phyloP scores from a whole-genome alignment of 2,329 filamentous ascomycete species.

The Tolypocladium album region DNA sequence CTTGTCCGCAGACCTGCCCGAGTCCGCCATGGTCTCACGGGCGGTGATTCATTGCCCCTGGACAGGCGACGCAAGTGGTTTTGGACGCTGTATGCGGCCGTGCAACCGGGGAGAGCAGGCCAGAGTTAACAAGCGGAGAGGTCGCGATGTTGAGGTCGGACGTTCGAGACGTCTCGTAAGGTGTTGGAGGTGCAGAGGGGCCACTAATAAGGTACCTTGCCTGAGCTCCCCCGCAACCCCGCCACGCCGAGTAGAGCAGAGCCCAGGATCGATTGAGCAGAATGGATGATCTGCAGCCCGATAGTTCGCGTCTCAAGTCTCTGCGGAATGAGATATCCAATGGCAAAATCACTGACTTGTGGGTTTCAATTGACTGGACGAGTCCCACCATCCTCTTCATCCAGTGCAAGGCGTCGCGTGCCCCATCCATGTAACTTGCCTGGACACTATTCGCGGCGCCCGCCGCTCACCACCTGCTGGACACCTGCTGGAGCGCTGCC shows the following conservation, averaged over 20 bases:
- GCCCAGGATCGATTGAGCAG: background rate
- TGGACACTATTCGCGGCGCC: background rate
- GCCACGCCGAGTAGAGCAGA: background rate
- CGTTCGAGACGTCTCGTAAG: background rate
- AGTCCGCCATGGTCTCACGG: constrained; percentile 32
- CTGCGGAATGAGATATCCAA: background rate
- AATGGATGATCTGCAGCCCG: background rate
- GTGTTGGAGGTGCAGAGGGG: background rate
- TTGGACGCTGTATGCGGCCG: background rate
- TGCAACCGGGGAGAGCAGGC: background rate
- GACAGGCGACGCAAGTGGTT: background rate
- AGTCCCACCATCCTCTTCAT: background rate
- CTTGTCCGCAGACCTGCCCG: constrained; percentile 20
- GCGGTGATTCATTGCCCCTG: constrained; percentile 18
- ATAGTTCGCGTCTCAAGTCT: background rate
- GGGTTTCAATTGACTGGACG: background rate
- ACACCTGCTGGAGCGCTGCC: background rate
- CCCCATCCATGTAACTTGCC: background rate
- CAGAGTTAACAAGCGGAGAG: background rate
- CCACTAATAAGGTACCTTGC: background rate
- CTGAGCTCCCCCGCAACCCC: background rate
- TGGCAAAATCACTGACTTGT: background rate
- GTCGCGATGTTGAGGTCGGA: background rate
- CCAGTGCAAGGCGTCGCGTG: background rate
- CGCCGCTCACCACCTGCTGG: background rate